Base-by-base conservation (phyloP, 1,284 basidiomycete species). In the Stereum hirsutum region DNA sequence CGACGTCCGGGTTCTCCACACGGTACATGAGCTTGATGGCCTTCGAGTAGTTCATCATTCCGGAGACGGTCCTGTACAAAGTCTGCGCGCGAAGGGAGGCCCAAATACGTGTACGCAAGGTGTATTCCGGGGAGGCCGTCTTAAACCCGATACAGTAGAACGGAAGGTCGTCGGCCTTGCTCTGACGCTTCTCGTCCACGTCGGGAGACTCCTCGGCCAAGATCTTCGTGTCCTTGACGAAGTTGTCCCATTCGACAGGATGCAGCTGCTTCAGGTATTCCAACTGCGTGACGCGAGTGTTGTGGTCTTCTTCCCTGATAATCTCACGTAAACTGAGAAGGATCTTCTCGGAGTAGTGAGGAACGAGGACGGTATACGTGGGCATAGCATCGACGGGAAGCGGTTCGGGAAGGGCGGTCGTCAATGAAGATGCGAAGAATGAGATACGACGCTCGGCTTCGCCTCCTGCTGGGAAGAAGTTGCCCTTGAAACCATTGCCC, bases 11-110 rank as follows among this genome's bases (percentile, higher is more conserved):
- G 65, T 98, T 99, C 68, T 99, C 95, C 49, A 99, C 95, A 46
- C 95, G 91, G 66, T 99, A 99, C 26, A 99, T 78, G 25, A 99
- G 77, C 68, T 99, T 99, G 81, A 99, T 96, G 15, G 95, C 95
- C 71, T 99, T 99, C 56, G 89, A 89, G 69, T 99, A 99, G 73
- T 99, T 99, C 96, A 99, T 99, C 87, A 99, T 98, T 45, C 96
- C 96, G n/a, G 96, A 99, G n/a, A 99, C 93, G 12, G 96, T 99
- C 52, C 96, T 88, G 66, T 99, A 99, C 27, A 99, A 77, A 0
- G 96, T 99, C 68, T 99, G 96, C 10, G 94, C 95, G 47, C 96
- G 89, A 21, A 99, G 77, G 14, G 95, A 99, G 1, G 96, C 95
- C 96, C 96, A 99, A 56, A 99, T 99, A 64, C 96, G 89, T 0